Conservation (phyloP, 805 yeast species). For the Ogataea paraovalis region DNA sequence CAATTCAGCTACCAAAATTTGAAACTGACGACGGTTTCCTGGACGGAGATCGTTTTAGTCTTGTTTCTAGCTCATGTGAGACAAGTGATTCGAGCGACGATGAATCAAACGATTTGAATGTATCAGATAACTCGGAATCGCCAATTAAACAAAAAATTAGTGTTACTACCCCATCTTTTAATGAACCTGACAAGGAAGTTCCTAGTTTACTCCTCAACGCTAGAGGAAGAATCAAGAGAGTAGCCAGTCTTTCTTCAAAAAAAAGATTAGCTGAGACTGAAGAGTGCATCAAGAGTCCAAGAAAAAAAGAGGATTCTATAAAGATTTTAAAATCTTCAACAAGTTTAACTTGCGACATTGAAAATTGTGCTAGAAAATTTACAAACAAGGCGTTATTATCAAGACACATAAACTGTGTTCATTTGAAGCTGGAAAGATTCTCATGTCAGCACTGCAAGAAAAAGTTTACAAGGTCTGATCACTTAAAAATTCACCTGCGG, state of each 20-base stretch:
- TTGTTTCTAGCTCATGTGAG: too few relatives aligned
- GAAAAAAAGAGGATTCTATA: not conserved
- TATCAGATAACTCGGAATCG: not conserved
- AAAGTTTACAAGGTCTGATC: constrained; percentile 64
- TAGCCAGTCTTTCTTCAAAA: not conserved
- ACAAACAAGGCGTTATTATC: constrained; percentile 64
- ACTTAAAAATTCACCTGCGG: constrained; percentile 60
- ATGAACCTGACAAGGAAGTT: not conserved
- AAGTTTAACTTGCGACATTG: constrained; percentile 23
- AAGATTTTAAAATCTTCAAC: not conserved
- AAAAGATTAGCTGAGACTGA: not conserved
- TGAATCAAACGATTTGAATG: too few relatives aligned
- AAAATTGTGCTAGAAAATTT: constrained; percentile 40
- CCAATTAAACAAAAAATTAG: not conserved
- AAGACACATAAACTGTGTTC: constrained; percentile 65
- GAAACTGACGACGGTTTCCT: too few relatives aligned
- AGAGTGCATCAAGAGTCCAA: not conserved
- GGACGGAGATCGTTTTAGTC: too few relatives aligned
- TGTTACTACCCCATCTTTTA: too few relatives aligned
- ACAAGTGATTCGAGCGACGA: too few relatives aligned
- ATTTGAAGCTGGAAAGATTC: constrained; percentile 47
- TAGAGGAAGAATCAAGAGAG: not conserved
- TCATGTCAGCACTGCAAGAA: constrained; percentile 55
- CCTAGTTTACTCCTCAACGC: not conserved
- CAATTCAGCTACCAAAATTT: too few relatives aligned